Evolutionary conservation across 2,329 filamentous ascomycete genomes (phyloP).

Genomic region (Aspergillus versicolor): DNA sequence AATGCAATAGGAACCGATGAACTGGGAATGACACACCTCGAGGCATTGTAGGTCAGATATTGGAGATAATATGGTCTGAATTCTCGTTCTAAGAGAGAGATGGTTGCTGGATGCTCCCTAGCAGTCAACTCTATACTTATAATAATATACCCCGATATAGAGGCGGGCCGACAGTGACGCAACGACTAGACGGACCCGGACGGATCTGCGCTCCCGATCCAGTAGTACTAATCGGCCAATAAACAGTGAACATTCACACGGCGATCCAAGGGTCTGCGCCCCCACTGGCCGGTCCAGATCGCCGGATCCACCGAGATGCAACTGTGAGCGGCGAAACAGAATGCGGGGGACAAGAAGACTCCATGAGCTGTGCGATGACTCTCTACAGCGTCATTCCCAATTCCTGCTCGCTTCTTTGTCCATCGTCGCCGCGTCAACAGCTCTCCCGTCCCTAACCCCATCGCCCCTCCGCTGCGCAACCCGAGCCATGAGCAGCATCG

Average conservation of each 20-base stretch:
- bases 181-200: too few relatives aligned
- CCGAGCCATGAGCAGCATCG: neutral
- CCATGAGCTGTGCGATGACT: neutral
- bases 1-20: neutral
- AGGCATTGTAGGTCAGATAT: neutral
- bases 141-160: too few relatives aligned
- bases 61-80: neutral
- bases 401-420: neutral
- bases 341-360: too few relatives aligned
- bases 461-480: neutral
- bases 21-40: neutral
- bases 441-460: too few relatives aligned
- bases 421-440: neutral
- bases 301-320: too few relatives aligned
- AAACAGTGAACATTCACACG: accelerated
- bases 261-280: too few relatives aligned
- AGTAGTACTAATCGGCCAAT: neutral
- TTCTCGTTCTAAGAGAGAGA: neutral
- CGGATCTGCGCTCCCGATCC: neutral
- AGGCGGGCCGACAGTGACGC: too few relatives aligned
- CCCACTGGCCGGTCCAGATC: too few relatives aligned
- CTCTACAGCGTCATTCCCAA: neutral
- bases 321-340: too few relatives aligned
- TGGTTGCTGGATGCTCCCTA: neutral
- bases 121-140: neutral